These are phyloP conservation scores for Kazachstania taianensis DNA, from an alignment of 805 yeast species.

Conservation along the genomic window DNA sequence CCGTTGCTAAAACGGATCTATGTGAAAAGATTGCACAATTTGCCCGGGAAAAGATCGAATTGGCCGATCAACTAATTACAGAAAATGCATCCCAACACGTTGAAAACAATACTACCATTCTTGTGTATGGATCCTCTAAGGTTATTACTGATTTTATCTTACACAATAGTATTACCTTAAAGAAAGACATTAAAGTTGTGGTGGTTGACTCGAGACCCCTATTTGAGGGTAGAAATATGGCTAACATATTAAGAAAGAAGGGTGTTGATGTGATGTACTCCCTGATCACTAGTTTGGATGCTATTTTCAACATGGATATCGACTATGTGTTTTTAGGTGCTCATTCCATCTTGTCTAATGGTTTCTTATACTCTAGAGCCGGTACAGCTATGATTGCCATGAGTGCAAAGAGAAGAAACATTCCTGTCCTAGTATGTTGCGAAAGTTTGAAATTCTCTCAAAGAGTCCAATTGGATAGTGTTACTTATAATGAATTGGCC, in stretches of 20 bases:
- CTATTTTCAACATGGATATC: conserved; percentile 67
- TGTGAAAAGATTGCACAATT: conserved; percentile 66
- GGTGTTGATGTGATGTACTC: conserved; percentile 70
- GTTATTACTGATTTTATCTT: conserved; percentile 70
- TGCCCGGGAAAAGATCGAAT: conserved; percentile 73
- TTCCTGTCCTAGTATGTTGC: conserved; percentile 92
- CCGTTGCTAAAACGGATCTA: conserved; percentile 54
- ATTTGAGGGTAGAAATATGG: conserved; percentile 81
- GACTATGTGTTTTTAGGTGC: conserved; percentile 92
- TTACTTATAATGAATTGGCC: conserved; percentile 83
- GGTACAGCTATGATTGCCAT: conserved; percentile 92
- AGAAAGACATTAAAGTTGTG: conserved; percentile 66
- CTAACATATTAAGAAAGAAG: conserved; percentile 47
- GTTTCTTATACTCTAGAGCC: conserved; percentile 83
- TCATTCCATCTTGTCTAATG: conserved; percentile 93
- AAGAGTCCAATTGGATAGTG: conserved; percentile 92
- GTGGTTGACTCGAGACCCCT: conserved; percentile 90
- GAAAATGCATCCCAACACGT: conserved; percentile 73
- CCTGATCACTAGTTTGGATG: conserved; percentile 65
- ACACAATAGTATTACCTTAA: conserved; percentile 49
- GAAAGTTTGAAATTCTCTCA: conserved; percentile 92
- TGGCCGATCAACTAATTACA: conserved; percentile 74
- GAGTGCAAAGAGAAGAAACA: conserved; percentile 77
- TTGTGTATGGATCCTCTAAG: conserved; percentile 82
- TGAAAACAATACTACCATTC: conserved; percentile 61